Percentiles rank a stretch among this genome's conserved stretches.
Evolutionary conservation across 495 filamentous ascomycete species (phyloP).

Genomic region (Aspergillus baeticus): DNA sequence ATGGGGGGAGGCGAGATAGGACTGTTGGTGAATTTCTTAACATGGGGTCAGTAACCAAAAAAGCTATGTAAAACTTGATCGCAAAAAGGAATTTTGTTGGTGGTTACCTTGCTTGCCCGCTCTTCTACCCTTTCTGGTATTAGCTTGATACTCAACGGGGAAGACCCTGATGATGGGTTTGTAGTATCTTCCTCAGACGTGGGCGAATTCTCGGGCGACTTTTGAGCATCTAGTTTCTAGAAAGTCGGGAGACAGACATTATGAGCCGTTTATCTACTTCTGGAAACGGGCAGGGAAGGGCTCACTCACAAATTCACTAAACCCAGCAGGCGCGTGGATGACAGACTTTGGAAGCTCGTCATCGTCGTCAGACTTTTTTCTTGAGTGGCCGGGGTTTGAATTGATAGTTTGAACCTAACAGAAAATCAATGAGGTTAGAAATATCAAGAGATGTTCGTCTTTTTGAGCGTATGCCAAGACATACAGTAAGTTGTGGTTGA

Average conservation of each 20-base stretch:
- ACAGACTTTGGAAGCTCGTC: conserved; percentile 75
- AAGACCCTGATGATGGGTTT: not conserved
- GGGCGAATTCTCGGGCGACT: not conserved
- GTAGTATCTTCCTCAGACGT: not conserved
- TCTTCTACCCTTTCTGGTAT: conserved; percentile 16
- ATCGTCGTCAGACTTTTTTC: conserved; percentile 59
- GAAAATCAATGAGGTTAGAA: not conserved
- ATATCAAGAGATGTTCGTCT: not conserved
- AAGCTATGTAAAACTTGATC: not conserved
- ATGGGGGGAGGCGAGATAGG: conserved; percentile 63
- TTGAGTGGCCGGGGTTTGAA: conserved; percentile 47
- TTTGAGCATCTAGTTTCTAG: not conserved
- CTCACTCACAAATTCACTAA: conserved; percentile 75
- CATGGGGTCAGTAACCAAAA: conserved; percentile 18
- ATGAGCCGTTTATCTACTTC: too few relatives aligned
- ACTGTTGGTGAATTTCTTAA: conserved; percentile 29
- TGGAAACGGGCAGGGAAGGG: conserved; percentile 16
- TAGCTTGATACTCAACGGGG: not conserved
- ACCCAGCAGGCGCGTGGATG: conserved; percentile 82
- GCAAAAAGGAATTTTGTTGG: not conserved
- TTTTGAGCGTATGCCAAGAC: conserved; percentile 1
- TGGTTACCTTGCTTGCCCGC: conserved; percentile 22
- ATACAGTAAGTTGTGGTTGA: conserved; percentile 37
- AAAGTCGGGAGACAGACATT: not conserved
- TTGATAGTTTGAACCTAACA: conserved; percentile 60